phyloP scores from a whole-genome alignment of 108 stramenopile species.

The Pseudonitzschia pungens region DNA sequence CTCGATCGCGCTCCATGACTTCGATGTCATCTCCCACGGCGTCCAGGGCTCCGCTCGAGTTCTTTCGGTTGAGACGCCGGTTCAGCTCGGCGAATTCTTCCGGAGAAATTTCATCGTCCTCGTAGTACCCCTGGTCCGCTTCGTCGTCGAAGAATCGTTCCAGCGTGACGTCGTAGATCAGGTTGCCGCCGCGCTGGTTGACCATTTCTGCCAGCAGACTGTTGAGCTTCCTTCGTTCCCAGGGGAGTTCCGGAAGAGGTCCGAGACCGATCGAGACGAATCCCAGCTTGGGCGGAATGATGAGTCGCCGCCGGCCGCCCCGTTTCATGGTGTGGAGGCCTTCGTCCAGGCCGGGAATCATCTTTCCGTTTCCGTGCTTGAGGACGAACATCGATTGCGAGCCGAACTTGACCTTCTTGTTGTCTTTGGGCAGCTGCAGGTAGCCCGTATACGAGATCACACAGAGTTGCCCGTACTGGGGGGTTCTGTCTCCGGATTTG shows the following conservation, averaged over 20 bases:
- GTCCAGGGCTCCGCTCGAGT: not conserved
- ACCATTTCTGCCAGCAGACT: slow-evolving; percentile 68
- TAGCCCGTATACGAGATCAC: slow-evolving; percentile 76
- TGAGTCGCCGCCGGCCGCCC: slow-evolving; percentile 68
- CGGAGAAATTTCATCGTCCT: slow-evolving; percentile 44
- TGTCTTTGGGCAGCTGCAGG: slow-evolving; percentile 63
- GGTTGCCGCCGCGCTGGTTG: slow-evolving; percentile 62
- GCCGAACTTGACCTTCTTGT: slow-evolving; percentile 63
- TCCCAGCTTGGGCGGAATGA: slow-evolving; percentile 85
- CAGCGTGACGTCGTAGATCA: slow-evolving; percentile 76
- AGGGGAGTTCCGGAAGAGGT: slow-evolving; percentile 69
- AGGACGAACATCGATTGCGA: slow-evolving; percentile 54
- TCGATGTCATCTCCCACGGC: slow-evolving; percentile 15
- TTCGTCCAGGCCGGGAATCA: slow-evolving; percentile 80
- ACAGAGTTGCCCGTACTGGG: slow-evolving; percentile 74
- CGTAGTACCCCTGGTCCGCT: slow-evolving; percentile 90
- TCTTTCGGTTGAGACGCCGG: slow-evolving; percentile 14
- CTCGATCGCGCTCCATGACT: not conserved
- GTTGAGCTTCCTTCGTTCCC: slow-evolving; percentile 67
- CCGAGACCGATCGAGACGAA: slow-evolving; percentile 68
- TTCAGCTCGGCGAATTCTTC: slow-evolving; percentile 26
- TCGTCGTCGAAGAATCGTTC: slow-evolving; percentile 68
- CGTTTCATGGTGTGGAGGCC: slow-evolving; percentile 84
- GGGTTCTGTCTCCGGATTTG: slow-evolving; percentile 29
- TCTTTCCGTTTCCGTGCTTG: slow-evolving; percentile 86